Evolutionary conservation across 2,329 filamentous ascomycete species (phyloP), one percentile per base, ranked within the genome.

Genomic region (Pseudogymnoascus sp.): DNA sequence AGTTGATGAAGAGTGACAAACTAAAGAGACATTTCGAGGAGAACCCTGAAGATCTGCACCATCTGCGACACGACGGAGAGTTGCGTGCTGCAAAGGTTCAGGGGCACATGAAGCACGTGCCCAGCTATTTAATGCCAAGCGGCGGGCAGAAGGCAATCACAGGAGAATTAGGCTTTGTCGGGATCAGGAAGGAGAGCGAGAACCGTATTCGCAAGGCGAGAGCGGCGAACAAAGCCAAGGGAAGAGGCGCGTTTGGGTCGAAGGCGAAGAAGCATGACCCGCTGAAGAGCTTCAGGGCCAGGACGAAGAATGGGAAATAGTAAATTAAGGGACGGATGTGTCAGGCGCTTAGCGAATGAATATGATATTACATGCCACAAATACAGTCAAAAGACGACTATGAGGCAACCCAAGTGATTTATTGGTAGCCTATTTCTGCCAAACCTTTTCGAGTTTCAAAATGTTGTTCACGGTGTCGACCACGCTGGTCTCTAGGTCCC

Each of bases 1-100:
- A 97, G 75, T 81, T 99, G 11, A 81, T 97, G 70, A 96, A 96
- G 78, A 93, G 89, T 68, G 93, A 97, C 73, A 97, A 96, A 77
- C 79, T 99, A 62, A 93, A 95, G 76, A 84, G 92, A 61, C 91
- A 97, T 79, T 99, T 97, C 72, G 95, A 97, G 73, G 95, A 99
- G 76, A 97, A 99, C 74, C 95, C 95, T 0, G 86, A 89, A 34
- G 93, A 97, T 73, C 78, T 97, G 67, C 85, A 86, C 38, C 91
- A 96, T 73, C 80, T 97, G 68, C 85, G 93, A 25, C 95, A 99
- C 73, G 95, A 99, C 73, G 88, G 88, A 38, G 93, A 97, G 74
- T 81, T 96, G 63, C 84, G 92, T 65, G 87, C 92, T 23, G 91
- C 93, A 12, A 82, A 90, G 64, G 87, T 92, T 53, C 93, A 97